Evolutionary conservation across 164 flowering plant species (phyloP).

Genomic region (Chimonanthus praecox): DNA sequence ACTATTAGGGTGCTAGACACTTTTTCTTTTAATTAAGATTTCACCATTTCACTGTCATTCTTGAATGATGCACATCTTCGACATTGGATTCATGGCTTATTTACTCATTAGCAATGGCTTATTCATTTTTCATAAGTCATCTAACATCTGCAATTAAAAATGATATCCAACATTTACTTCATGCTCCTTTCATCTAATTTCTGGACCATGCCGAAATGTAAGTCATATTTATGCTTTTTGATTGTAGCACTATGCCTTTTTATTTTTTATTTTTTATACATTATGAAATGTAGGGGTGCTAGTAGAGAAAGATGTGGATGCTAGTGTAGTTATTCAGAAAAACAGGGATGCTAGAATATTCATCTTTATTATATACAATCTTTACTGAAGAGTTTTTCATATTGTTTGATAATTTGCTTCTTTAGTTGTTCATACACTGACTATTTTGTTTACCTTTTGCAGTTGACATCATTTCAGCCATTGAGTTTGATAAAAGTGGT

Average conservation of each 20-base stretch:
- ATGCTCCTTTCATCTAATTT: too few relatives aligned
- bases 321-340: not conserved
- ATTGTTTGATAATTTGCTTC: not conserved
- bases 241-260: not conserved
- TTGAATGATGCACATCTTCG: too few relatives aligned
- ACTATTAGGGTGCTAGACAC: too few relatives aligned
- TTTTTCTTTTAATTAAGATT: too few relatives aligned
- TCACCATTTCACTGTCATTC: too few relatives aligned
- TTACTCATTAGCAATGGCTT: too few relatives aligned
- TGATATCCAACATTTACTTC: too few relatives aligned
- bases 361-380: not conserved
- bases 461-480: conserved; percentile 97
- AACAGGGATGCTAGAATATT: not conserved
- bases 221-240: not conserved
- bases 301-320: not conserved
- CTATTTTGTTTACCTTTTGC: conserved; percentile 19
- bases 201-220: too few relatives aligned
- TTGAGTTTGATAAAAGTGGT: conserved; percentile 96
- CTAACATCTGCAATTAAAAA: too few relatives aligned
- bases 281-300: not conserved
- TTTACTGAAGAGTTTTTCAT: not conserved
- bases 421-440: not conserved
- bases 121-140: too few relatives aligned
- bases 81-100: too few relatives aligned
- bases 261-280: not conserved